Percentiles rank a stretch among this genome's conserved stretches.
phyloP scores from a whole-genome alignment of 139 green algal genomes.

The Ulvella scutata region DNA sequence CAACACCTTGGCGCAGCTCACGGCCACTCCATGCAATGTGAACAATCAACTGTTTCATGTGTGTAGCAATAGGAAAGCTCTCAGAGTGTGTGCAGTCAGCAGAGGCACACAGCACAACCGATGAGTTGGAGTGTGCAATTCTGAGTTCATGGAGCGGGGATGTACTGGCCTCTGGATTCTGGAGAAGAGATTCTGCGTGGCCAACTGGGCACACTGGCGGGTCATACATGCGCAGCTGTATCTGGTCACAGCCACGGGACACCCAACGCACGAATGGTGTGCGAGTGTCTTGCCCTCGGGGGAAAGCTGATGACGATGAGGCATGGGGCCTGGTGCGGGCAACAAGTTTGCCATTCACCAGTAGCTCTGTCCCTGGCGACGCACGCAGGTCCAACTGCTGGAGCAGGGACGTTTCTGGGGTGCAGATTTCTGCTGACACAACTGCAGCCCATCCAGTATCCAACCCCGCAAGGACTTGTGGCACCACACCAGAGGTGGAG shows the following conservation, averaged over 20 bases:
- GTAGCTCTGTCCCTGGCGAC: not conserved
- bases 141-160: not conserved
- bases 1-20: not conserved
- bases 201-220: not conserved
- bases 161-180: not conserved
- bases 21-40: not conserved
- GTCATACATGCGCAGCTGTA: slow-evolving; percentile 3
- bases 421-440: no score
- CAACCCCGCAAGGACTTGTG: no score
- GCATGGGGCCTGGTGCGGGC: not conserved
- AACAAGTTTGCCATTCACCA: not conserved
- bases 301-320: not conserved
- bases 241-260: not conserved
- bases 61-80: not conserved
- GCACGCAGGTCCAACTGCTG: not conserved
- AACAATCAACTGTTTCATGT: not conserved
- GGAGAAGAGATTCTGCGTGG: not conserved
- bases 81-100: not conserved
- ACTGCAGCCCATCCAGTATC: no score
- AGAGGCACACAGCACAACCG: not conserved
- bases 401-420: no score
- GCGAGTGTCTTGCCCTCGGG: not conserved
- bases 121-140: not conserved
- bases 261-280: not conserved
- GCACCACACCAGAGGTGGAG: no score